Conservation (phyloP, 805 yeast genomes). For the Candida ipomoeae region DNA sequence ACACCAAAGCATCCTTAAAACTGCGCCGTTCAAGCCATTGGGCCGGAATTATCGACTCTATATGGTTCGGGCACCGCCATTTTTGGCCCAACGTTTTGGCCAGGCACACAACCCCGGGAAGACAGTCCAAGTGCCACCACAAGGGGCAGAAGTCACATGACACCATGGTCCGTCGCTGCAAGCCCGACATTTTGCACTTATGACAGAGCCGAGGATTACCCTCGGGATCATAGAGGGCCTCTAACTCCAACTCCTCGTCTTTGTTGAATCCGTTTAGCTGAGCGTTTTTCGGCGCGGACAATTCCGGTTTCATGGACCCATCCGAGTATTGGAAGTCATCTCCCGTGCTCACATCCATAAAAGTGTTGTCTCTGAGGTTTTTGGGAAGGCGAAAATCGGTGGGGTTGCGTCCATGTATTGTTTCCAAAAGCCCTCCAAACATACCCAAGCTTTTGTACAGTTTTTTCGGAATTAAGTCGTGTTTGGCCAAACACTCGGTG, state of each 20-base stretch:
- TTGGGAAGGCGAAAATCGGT: constrained; percentile 53
- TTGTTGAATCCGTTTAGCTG: constrained; percentile 37
- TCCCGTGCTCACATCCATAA: constrained; percentile 67
- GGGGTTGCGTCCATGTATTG: constrained; percentile 53
- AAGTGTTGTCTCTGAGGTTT: constrained; percentile 58
- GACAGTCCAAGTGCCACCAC: constrained; percentile 87
- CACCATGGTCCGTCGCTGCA: constrained; percentile 49
- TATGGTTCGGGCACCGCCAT: constrained; percentile 93
- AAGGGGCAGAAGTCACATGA: constrained; percentile 81
- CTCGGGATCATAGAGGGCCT: constrained; percentile 59
- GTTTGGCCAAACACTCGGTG: constrained; percentile 59
- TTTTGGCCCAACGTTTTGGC: constrained; percentile 70
- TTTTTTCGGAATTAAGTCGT: constrained; percentile 21
- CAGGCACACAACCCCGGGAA: constrained; percentile 68
- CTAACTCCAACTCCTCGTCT: constrained; percentile 55
- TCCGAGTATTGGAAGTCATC: constrained; percentile 69
- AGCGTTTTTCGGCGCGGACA: constrained; percentile 34
- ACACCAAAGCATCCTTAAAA: constrained; percentile 46
- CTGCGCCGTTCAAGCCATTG: constrained; percentile 39
- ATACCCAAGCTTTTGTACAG: constrained; percentile 41
- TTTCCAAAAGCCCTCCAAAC: constrained; percentile 57
- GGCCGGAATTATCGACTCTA: constrained; percentile 45
- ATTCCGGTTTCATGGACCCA: constrained; percentile 42
- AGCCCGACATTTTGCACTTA: constrained; percentile 69
- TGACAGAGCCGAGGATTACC: constrained; percentile 72